Base-by-base conservation (phyloP, 1,284 basidiomycete species). In the Fomitopsis betulina region DNA sequence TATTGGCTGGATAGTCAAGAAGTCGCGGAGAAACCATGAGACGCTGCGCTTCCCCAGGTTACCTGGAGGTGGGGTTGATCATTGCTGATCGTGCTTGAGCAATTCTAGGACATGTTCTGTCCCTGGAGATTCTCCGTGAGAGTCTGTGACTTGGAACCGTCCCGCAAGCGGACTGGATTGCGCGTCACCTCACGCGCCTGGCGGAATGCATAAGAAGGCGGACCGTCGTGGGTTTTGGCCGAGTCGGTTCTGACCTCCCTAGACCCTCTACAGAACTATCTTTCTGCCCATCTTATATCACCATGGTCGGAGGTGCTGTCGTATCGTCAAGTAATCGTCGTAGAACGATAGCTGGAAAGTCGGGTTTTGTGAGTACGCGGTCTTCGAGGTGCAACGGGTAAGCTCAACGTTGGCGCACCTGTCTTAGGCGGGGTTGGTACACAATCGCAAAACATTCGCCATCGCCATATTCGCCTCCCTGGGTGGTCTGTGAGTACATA, bases 401-500 rank as follows among this genome's bases (percentile, higher is more conserved):
- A 38, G 43, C 21, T 62, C 55, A 40, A 7, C 23, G 21, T 60
- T 23, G 32, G 13, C 17, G 45, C 47, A 38, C 30, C 19, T 30
- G 27, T 30, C 19, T 17, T 64, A 87, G 86, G 79, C 77, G 58
- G 86, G 85, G 2, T 73, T 88, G 38, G 72, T 88, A 15, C 79
- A 82, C 60, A 89, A 88, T 66, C 74, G 78, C 35, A 78, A 76
- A 60, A 72, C 87, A 39, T 87, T 88, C 62, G 72, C 78, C 19
- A 85, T 86, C 55, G 81, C 86, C 12, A 78, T 89, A n/a, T 89
- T 88, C 65, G 86, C 86, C 4, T 87, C 86, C 13, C 75, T 88
- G 27, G 86, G 86, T 70, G 86, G 86, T 63, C 66, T 88, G 85
- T 87, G 67, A 73, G 85, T 75, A 27, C 25, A 23, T 45, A 10